Evolutionary conservation across 2,329 filamentous ascomycete species (phyloP).

Genomic region (Alternaria consortialis): DNA sequence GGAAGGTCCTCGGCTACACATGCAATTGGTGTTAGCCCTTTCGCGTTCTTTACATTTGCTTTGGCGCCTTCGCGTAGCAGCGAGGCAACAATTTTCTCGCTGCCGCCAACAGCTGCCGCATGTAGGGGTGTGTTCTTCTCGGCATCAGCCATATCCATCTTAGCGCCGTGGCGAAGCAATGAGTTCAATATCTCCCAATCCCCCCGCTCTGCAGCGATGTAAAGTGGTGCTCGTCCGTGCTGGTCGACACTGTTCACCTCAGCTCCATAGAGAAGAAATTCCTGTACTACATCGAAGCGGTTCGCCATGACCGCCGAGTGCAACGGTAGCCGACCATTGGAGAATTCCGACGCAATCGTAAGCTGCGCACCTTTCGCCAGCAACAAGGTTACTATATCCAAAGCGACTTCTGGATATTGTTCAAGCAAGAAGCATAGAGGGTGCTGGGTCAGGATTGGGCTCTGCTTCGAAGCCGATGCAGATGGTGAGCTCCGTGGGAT

Average conservation of each 20-base stretch:
- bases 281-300: constrained; percentile 35
- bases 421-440: constrained; percentile 39
- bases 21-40: constrained; percentile 25
- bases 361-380: constrained; percentile 32
- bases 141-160: constrained; percentile 22
- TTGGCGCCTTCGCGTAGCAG: constrained; percentile 35
- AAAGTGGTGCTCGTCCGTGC: constrained; percentile 32
- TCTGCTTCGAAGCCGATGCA: constrained; percentile 11
- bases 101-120: constrained; percentile 27
- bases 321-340: constrained; percentile 35
- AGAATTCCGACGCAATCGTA: constrained; percentile 31
- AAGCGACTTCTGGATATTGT: constrained; percentile 30
- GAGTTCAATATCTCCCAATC: constrained; percentile 31
- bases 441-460: constrained; percentile 23
- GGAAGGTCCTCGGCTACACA: constrained; percentile 22
- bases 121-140: constrained; percentile 37
- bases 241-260: constrained; percentile 30
- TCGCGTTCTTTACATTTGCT: constrained; percentile 24
- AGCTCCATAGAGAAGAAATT: constrained; percentile 29
- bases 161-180: constrained; percentile 31
- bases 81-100: constrained; percentile 18
- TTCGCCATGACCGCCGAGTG: constrained; percentile 39
- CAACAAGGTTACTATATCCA: constrained; percentile 33
- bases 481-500: constrained; percentile 21
- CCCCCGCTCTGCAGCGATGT: constrained; percentile 31